Evolutionary conservation across 306 rosid genomes (phyloP).

Genomic region (Prunus salicina): DNA sequence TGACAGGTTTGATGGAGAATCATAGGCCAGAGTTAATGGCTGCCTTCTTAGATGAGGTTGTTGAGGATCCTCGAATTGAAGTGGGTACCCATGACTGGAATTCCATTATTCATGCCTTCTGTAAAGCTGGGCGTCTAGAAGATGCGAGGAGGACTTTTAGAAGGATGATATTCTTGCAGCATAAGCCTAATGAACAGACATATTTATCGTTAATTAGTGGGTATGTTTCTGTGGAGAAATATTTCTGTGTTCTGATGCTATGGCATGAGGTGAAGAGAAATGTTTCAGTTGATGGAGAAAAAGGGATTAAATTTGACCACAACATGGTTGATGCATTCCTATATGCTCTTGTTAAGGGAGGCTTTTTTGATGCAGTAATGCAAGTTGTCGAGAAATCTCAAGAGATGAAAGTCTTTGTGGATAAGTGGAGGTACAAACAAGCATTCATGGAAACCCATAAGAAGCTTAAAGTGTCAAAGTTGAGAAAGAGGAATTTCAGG

Average conservation of each 20-base stretch:
- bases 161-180: constrained; percentile 85
- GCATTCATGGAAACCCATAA: constrained; percentile 95
- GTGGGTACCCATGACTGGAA: constrained; percentile 96
- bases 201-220: constrained; percentile 83
- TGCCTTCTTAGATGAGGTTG: constrained; percentile 91
- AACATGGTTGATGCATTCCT: constrained; percentile 84
- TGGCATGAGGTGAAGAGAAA: constrained; percentile 91
- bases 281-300: constrained; percentile 52
- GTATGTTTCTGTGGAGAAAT: constrained; percentile 70
- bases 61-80: constrained; percentile 82
- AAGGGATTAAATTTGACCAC: constrained; percentile 62
- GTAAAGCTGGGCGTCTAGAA: constrained; percentile 86
- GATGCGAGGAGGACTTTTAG: constrained; percentile 94
- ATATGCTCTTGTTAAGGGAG: constrained; percentile 91
- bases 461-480: constrained; percentile 72
- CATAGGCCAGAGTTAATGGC: constrained; percentile 96
- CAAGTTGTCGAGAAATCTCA: constrained; percentile 87
- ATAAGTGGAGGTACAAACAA: constrained; percentile 97
- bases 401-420: constrained; percentile 87
- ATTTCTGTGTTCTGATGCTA: constrained; percentile 75
- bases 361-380: constrained; percentile 94
- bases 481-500: constrained; percentile 65
- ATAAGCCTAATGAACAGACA: constrained; percentile 85
- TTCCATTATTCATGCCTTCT: constrained; percentile 88
- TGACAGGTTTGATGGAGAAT: constrained; percentile 96